Evolutionary conservation across 768 basidiomycete species (phyloP), one percentile per base, ranked within the genome.

Genomic region (Austroboletus eburneus): DNA sequence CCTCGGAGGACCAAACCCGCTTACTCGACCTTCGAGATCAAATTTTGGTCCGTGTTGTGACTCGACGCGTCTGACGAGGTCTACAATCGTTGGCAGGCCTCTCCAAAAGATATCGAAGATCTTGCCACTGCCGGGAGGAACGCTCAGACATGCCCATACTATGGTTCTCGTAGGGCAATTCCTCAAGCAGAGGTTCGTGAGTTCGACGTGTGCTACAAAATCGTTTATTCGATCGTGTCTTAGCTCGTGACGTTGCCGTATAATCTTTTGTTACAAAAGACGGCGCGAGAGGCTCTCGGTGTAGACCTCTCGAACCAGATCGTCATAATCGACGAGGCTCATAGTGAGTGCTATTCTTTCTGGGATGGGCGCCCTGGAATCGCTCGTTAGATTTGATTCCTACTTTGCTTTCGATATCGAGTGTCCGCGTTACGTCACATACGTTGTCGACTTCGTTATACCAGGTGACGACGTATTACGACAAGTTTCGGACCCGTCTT

Each of bases 91-190:
- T 6, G 35, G 3, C 24, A 17, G 93, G 89, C 93, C 0, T 75
- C 78, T 2, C 89, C 93, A 0, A 91, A 90, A 62, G 95, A 96
- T 53, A 96, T 99, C 5, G 95, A 98, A 63, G 94, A 97, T 54
- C 77, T 98, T 14, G 88, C 89, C 7, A 64, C 64, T 8, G 69
- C 82, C 2, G 96, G 96, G 2, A 76, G 79, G 42, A 71, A 80
- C 40, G 67, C 78, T 1, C 72, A 82, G 38, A 83, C 80, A 9
- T 99, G 95, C 62, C 91, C 95, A 0, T 99, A 98, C 67, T 99
- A 97, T 64, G 91, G 87, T 3, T 87, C 91, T 8, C 72, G 96
- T 35, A 72, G 78, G 44, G 92, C 93, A 13, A 91, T 97, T 43
- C 81, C 85, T 30, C 89, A 91, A 61, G 91, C 95, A 25, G 87